Evolutionary conservation across 306 rosid genomes (phyloP).

Genomic region (Abrus precatorius): DNA sequence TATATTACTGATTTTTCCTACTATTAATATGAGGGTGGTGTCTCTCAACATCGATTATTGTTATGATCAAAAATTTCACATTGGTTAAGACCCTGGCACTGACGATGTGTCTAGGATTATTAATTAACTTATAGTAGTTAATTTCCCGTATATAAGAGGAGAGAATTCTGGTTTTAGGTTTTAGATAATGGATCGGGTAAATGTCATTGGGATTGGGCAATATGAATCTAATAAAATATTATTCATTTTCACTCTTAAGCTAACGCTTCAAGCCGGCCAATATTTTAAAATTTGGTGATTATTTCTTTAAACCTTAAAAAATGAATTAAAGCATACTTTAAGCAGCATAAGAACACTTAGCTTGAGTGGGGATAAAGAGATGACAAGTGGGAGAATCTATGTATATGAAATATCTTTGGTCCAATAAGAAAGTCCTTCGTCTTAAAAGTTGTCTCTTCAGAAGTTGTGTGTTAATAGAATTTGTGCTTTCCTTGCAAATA

Average conservation of each 20-base stretch:
- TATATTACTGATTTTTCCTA: neutral
- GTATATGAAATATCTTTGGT: neutral
- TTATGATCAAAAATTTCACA: neutral
- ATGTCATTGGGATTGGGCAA: neutral
- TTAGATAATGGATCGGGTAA: neutral
- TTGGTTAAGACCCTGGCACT: neutral
- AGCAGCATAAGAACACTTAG: neutral
- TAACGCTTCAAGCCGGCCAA: neutral
- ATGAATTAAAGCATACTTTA: neutral
- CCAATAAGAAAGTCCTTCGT: neutral
- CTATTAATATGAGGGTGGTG: neutral
- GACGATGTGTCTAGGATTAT: neutral
- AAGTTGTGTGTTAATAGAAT: neutral
- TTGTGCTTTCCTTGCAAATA: constrained; percentile 8
- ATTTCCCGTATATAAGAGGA: neutral
- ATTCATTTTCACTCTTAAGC: neutral
- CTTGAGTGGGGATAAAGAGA: neutral
- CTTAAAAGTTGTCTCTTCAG: neutral
- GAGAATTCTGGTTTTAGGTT: neutral
- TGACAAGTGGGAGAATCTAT: neutral
- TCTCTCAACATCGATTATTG: neutral
- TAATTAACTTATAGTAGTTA: neutral
- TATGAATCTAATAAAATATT: neutral
- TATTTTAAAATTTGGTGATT: neutral
- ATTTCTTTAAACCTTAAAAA: constrained; percentile 4